Evolutionary conservation across 2,329 filamentous ascomycete species (phyloP).

Genomic region (Fusarium buxicola): DNA sequence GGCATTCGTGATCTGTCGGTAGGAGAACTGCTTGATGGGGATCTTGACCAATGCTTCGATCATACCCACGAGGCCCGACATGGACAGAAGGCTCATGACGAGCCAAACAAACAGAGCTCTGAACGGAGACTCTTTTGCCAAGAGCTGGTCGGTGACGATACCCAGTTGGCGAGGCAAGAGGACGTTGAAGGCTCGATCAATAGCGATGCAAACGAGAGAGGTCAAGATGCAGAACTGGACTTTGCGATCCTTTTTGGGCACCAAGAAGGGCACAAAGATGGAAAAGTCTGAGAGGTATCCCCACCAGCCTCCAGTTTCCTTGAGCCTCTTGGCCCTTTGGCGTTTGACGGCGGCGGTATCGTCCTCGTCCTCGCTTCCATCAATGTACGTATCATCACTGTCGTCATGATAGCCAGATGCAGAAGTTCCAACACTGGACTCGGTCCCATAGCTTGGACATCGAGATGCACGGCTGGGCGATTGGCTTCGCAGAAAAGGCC

Average conservation of each 20-base stretch:
- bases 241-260: constrained; percentile 47
- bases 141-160: constrained; percentile 46
- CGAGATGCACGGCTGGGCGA: background rate
- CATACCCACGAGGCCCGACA: constrained; percentile 20
- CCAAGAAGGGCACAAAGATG: constrained; percentile 48
- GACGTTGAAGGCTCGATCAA: constrained; percentile 46
- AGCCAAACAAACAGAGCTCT: constrained; percentile 37
- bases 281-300: constrained; percentile 48
- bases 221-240: constrained; percentile 47
- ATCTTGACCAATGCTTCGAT: constrained; percentile 47
- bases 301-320: constrained; percentile 48
- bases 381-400: background rate
- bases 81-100: constrained; percentile 18
- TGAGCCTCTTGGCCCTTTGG: constrained; percentile 43
- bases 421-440: background rate
- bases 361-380: constrained; percentile 38
- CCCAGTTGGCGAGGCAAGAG: constrained; percentile 50
- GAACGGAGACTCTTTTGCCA: constrained; percentile 40
- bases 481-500: constrained; percentile 22
- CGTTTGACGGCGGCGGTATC: constrained; percentile 44
- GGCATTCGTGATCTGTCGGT: constrained; percentile 67
- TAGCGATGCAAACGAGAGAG: constrained; percentile 39
- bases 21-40: constrained; percentile 54
- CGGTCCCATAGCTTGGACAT: constrained; percentile 28
- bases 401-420: constrained; percentile 4